Conservation (phyloP, 257 asterid species). For the Apocynum venetum region DNA sequence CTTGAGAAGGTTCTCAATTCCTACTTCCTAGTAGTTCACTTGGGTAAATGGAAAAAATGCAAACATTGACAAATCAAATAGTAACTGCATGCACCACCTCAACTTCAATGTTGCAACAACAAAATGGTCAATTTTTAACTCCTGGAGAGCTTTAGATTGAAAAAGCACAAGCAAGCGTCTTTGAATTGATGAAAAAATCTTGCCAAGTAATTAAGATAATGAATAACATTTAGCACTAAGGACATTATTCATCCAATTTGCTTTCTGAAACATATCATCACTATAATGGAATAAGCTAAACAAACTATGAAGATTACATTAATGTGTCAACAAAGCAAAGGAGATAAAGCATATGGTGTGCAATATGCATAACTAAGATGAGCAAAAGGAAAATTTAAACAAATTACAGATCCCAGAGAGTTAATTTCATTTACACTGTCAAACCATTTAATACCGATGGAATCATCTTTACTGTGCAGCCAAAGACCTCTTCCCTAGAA, state of each 20-base stretch:
- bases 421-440: not conserved
- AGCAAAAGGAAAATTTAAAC: not conserved
- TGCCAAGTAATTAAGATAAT: not conserved
- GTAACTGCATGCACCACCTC: not conserved
- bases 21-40: not conserved
- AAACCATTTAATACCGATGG: not conserved
- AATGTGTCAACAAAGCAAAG: not conserved
- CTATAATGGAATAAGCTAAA: not conserved
- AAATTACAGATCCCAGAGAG: not conserved
- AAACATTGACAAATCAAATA: not conserved
- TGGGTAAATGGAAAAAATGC: not conserved
- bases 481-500: too few species aligned
- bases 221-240: not conserved
- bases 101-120: not conserved
- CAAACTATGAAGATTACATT: not conserved
- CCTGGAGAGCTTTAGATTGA: not conserved
- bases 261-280: not conserved
- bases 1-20: not conserved
- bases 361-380: not conserved
- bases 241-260: not conserved
- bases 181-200: not conserved
- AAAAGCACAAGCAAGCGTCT: not conserved
- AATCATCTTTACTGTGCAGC: not conserved
- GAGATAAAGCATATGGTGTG: not conserved
- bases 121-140: not conserved